A percentile compares a stretch with the other conserved stretches of the same genome.
Conservation (phyloP, 73 alveolate species). For the Symbiodinium pilosum region DNA sequence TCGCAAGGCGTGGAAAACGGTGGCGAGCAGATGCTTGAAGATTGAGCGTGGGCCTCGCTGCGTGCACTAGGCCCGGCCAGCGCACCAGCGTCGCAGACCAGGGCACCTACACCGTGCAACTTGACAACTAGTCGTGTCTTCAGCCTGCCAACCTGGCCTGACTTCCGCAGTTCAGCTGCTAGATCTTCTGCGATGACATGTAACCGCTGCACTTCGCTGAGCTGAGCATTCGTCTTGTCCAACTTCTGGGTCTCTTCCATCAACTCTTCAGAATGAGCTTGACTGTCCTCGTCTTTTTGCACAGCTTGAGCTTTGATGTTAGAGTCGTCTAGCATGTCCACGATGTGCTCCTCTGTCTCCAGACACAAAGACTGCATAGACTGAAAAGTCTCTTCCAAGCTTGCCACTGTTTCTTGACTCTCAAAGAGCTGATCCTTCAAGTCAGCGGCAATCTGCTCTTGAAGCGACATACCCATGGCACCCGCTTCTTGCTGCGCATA, state of each 20-base stretch:
- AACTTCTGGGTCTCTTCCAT: neutral
- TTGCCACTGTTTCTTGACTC: constrained; percentile 54
- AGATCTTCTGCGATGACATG: neutral
- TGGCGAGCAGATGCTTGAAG: neutral
- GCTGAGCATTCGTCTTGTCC: neutral
- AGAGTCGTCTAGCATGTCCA: constrained; percentile 39
- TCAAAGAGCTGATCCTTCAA: constrained; percentile 22
- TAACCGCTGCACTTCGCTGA: neutral
- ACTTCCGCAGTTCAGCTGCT: neutral
- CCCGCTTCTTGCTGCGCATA: neutral
- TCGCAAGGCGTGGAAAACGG: neutral
- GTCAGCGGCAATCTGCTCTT: constrained; percentile 59
- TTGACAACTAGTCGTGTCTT: no score
- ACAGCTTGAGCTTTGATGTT: constrained; percentile 14
- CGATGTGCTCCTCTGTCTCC: constrained; percentile 6
- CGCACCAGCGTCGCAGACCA: neutral
- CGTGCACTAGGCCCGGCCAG: neutral
- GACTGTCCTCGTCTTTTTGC: neutral
- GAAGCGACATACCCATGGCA: constrained; percentile 25
- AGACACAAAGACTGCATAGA: constrained; percentile 23
- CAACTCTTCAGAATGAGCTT: neutral
- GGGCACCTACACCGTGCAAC: neutral
- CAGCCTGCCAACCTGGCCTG: neutral
- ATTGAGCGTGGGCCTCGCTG: neutral
- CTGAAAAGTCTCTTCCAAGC: constrained; percentile 32